Base-by-base conservation (phyloP, 164 flowering plant genomes). In the Nymphaea colorata region DNA sequence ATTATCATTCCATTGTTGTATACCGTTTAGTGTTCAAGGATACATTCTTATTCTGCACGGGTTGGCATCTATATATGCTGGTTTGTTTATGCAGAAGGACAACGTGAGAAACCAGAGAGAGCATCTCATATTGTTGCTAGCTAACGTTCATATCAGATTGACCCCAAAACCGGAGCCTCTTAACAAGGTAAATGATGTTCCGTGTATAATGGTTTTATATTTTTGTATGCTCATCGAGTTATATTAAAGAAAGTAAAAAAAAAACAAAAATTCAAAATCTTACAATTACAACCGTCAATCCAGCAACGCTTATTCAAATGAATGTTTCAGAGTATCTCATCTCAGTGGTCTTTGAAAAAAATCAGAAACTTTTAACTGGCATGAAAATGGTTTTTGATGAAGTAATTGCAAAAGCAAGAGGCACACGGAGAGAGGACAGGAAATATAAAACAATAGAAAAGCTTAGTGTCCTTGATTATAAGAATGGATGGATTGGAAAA, bases 71-170 rank as follows among this genome's bases (percentile, higher is more conserved):
- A 14, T 47, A 47, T 6, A 47, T 47, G 55, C 12, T 47, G 67
- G 70, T 73, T 72, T 65, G 41, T 70, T 61, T 65, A 16, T 68
- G 43, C 91, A 95, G 99, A 88, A 77, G 79, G 99, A 95, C 81
- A 92, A 86, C 79, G 99, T 95, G 75, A 86, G 96, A 77, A 95
- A 95, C 76, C 97, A 92, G 77, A 82, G 98, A 76, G 99, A 95
- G 81, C 87, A 95, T 79, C 78, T 95, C 76, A 86, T 86, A 71
- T 72, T 92, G 76, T 63, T 95, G 62, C 98, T 95, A 68, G 86
- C 98, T 2, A 87, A 90, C 76, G 80, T 74, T 70, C 99, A 95
- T 80, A 86, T 84, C 78, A 83, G 94, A 76, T 90, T 90, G 61
- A 68, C 76, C 15, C 98, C 99, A 67, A 92, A 85, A 82, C 93